Base-by-base conservation (phyloP, 1,139 yeast species). In the Hyphopichia buzzinii region DNA sequence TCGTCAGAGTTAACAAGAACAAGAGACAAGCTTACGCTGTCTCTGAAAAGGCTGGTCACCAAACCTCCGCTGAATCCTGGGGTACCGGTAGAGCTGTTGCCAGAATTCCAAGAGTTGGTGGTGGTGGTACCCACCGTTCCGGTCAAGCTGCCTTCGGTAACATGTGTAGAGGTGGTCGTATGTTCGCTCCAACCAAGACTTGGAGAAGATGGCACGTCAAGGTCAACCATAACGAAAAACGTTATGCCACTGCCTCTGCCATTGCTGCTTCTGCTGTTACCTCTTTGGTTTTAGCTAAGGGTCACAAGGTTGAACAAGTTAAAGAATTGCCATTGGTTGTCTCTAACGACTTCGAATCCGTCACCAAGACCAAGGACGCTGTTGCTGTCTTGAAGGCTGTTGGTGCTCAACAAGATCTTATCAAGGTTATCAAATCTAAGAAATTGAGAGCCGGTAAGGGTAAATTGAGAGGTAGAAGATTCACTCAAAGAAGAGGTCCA, bases 51-150 rank as follows among this genome's bases (percentile, higher is more conserved):
- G 98, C 98, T 64, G 98, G 98, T 81, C 96, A 88, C 83, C 97
- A 92, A 81, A 90, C 97, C 74, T 92, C 98, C 53, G 98, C 98
- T 71, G 97, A 89, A 78, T 92, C 98, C 51, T 92, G 98, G 98
- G 98, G 98, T 88, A 94, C 98, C 62, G 98, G 98, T 84, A 90
- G 98, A 82, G 98, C 98, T 77, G 97, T 92, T 69, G 97, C 98
- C 79, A 92, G 98, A 84, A 90, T 92, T 74, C 98, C 98, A 81
- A 90, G 98, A 84, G 97, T 92, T 71, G 96, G 96, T 77, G 98
- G 98, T 81, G 90, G 96, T 72, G 98, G 98, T 86, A 92, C 98
- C 72, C 97, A 89, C 95, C 92, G 98, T 80, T 83, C 97, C 57
- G 98, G 98, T 75, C 98, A 92, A 79, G 98, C 90, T 74, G 98